These are phyloP conservation scores for Lactarius indigo DNA, from an alignment of 768 basidiomycete species.

Conservation along the genomic window DNA sequence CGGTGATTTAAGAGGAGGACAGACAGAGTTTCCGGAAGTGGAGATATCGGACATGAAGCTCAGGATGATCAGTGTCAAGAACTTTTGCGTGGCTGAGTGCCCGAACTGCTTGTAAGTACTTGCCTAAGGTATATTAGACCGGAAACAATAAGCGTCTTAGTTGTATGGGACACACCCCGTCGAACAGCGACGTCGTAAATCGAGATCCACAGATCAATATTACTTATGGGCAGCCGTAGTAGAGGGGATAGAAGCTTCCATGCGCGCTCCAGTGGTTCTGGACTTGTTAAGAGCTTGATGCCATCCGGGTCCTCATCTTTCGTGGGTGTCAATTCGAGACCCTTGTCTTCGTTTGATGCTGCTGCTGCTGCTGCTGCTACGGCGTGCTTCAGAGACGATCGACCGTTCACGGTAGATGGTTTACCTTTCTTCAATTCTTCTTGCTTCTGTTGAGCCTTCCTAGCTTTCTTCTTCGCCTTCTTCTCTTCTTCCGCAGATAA, in stretches of 20 bases:
- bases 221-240: conserved; percentile 44
- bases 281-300: conserved; percentile 54
- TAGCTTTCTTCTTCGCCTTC: conserved; percentile 84
- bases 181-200: conserved; percentile 81
- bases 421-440: conserved; percentile 74
- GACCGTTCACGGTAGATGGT: conserved; percentile 12
- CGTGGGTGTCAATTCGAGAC: conserved; percentile 49
- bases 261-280: conserved; percentile 73
- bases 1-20: conserved; percentile 21
- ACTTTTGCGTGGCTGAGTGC: conserved; percentile 58
- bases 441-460: conserved; percentile 69
- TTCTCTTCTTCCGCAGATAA: conserved; percentile 61
- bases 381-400: conserved; percentile 16
- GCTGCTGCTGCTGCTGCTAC: conserved; percentile 34
- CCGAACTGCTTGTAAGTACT: conserved; percentile 72
- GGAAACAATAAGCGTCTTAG: not conserved
- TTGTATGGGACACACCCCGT: conserved; percentile 54
- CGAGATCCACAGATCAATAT: conserved; percentile 69
- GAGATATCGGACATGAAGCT: conserved; percentile 67
- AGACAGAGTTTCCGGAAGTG: conserved; percentile 58
- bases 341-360: conserved; percentile 60
- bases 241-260: conserved; percentile 67
- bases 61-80: conserved; percentile 54
- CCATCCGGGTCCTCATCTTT: conserved; percentile 89
- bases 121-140: conserved; percentile 45